Conservation (phyloP, 2,329 filamentous ascomycete species). For the Talaromyces sp. region DNA sequence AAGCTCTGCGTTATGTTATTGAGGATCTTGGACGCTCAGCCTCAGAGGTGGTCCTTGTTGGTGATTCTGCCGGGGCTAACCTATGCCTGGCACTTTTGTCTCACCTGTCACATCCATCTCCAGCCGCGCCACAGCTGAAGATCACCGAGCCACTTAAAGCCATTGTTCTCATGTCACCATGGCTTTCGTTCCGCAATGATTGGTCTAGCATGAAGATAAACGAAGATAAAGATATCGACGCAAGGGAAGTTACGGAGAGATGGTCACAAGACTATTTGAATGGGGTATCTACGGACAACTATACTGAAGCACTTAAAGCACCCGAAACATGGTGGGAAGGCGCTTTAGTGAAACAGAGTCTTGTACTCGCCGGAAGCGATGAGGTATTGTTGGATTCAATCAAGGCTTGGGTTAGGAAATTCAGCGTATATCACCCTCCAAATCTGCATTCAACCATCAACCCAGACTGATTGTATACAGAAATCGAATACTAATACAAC, state of each 20-base stretch:
- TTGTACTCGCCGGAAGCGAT: neutral
- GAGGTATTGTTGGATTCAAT: neutral
- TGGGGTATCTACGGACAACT: neutral
- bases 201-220: neutral
- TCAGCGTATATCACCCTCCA: neutral
- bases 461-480: neutral
- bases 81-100: neutral
- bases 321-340: neutral
- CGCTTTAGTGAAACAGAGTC: neutral
- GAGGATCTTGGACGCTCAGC: neutral
- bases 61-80: neutral
- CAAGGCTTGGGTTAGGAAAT: neutral
- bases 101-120: neutral
- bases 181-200: neutral
- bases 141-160: neutral
- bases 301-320: neutral
- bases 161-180: neutral
- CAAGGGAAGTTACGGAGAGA: neutral
- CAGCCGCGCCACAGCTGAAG: neutral
- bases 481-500: neutral
- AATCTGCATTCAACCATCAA: no score
- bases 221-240: neutral
- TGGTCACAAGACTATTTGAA: neutral
- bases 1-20: neutral
- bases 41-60: neutral